Percentiles rank a stretch among this genome's conserved stretches.
phyloP scores from a whole-genome alignment of 345 rosid genomes.

The Eutrema yunnanense region DNA sequence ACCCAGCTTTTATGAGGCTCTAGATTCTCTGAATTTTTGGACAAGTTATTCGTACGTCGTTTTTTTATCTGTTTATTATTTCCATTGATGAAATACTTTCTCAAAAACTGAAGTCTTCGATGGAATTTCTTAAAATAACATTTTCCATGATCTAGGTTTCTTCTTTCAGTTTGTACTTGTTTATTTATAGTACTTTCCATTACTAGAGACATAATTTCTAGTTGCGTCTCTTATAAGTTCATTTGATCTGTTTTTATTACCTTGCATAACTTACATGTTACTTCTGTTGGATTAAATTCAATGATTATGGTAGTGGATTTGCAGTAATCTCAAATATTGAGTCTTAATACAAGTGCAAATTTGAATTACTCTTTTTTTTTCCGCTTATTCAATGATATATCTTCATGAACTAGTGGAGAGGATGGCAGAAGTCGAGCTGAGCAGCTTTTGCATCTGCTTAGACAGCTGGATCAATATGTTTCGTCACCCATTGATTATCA shows the following conservation, averaged over 20 bases:
- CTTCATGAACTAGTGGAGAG: conserved; percentile 72
- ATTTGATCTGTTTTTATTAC: neutral
- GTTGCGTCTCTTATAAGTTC: neutral
- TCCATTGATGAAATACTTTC: neutral
- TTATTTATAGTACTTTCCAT: neutral
- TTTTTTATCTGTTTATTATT: neutral
- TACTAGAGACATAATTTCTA: neutral
- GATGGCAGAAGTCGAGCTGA: conserved; percentile 98
- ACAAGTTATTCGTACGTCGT: neutral
- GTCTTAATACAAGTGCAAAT: neutral
- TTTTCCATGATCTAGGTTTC: neutral
- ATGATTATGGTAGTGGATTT: conserved; percentile 6
- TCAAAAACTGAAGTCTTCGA: neutral
- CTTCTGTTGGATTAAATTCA: conserved; percentile 11
- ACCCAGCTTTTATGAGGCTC: conserved; percentile 1
- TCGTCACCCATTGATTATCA: conserved; percentile 79
- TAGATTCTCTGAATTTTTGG: conserved; percentile 3
- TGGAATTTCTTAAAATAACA: neutral
- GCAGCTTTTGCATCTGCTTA: conserved; percentile 88
- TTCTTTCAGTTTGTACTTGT: neutral
- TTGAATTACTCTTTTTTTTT: neutral
- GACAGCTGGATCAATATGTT: conserved; percentile 79
- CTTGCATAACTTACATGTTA: conserved; percentile 2
- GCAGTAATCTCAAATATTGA: neutral
- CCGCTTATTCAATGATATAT: neutral